Evolutionary conservation across 768 basidiomycete genomes (phyloP), one percentile per base, ranked within the genome.

Genomic region (Termitomyces sp.): DNA sequence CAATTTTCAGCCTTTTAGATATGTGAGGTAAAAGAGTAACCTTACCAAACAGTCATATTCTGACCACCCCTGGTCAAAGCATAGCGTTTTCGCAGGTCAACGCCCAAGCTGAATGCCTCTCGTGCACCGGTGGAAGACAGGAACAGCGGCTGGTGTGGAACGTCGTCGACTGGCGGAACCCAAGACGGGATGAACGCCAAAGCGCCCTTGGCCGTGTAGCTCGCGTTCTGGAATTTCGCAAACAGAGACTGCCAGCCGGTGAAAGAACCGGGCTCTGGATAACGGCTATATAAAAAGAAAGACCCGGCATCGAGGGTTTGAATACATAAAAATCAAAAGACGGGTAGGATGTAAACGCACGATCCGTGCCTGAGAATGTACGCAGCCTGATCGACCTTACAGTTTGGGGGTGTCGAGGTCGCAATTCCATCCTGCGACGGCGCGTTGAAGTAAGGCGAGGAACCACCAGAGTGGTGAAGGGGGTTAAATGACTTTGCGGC

Each of bases 351-450:
- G 23, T 44, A 10, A 5, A 68, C 73, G 41, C 56, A 74, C 76
- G 77, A 70, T 57, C 77, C 77, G 61, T 79, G 78, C 0, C 78
- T 74, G 1, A 77, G 57, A 18, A 78, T 76, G 56, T 77, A 79
- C 3, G 77, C 77, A 0, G 78, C 77, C 59, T 77, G 77, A 35
- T 78, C 77, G 0, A 79, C 76, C 2, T 67, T 63, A 56, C 77
- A 79, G 28, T 74, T 74, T 0, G 65, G 53, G 3, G 78, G 78
- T 2, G 72, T 76, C 2, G 65, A 61, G 5, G 50, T 26, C 0
- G 70, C 50, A 36, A 79, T 71, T 13, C 71, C 75, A 23, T 64
- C 67, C 57, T 74, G 76, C 3, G 72, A 67, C 1, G 78, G 76
- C 4, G 78, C 77, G 48, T 74, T 70, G 55, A 79, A 79, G 61